Conservation (phyloP, 2,329 filamentous ascomycete species). For the Blastomyces emzantsi region DNA sequence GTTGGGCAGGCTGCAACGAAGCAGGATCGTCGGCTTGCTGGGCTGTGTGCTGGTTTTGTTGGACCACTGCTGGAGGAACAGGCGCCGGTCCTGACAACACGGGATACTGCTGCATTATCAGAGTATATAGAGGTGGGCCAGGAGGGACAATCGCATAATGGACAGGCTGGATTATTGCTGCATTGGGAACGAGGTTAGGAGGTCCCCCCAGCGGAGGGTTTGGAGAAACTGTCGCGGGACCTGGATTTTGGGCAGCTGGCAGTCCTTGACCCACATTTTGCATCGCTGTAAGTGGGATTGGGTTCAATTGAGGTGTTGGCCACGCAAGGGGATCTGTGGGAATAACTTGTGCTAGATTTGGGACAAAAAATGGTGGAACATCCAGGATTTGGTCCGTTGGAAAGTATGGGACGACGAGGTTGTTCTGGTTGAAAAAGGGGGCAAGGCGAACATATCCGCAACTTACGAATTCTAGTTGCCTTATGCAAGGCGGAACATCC, state of each 20-base stretch:
- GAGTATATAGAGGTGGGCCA: background rate
- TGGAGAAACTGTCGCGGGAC: background rate
- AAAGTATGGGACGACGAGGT: conserved; percentile 21
- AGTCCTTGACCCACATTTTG: background rate
- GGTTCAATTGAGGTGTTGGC: background rate
- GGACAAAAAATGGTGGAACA: background rate
- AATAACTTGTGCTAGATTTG: background rate
- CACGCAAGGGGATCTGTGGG: background rate
- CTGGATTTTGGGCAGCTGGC: background rate
- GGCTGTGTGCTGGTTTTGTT: background rate
- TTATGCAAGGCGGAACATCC: conserved; percentile 20
- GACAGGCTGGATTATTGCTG: background rate
- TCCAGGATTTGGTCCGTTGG: background rate
- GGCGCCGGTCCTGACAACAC: background rate
- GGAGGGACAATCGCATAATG: background rate
- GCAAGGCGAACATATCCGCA: conserved; percentile 51
- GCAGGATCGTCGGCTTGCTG: background rate
- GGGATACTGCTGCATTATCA: background rate
- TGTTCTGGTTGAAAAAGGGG: conserved; percentile 31
- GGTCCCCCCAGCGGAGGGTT: background rate
- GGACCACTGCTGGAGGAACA: background rate
- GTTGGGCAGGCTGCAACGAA: background rate
- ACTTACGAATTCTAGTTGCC: conserved; percentile 46
- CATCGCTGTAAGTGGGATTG: background rate
- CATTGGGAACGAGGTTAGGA: background rate